Conservation (phyloP, 352 stramenopile genomes). For the Elongisporangium anandrum region DNA sequence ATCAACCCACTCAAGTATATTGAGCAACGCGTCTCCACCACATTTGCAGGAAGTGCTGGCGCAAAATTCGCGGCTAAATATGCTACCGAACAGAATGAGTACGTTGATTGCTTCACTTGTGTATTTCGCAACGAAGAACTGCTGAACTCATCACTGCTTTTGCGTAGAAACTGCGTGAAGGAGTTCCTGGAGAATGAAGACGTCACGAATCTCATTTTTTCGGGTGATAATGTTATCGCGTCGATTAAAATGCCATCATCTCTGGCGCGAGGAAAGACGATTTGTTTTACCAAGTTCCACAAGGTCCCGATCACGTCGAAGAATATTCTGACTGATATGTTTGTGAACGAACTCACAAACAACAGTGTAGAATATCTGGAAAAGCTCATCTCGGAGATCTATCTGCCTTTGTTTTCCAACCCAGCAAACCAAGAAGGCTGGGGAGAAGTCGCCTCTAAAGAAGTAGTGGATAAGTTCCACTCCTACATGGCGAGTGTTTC, state of each 20-base stretch:
- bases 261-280: conserved; percentile 85
- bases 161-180: conserved; percentile 65
- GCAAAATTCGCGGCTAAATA: conserved; percentile 83
- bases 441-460: conserved; percentile 95
- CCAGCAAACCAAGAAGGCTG: conserved; percentile 93
- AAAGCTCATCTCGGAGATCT: conserved; percentile 92
- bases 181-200: conserved; percentile 89
- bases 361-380: conserved; percentile 95
- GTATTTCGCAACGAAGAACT: not conserved
- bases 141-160: not conserved
- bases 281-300: conserved; percentile 91
- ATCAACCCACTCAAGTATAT: conserved; percentile 78
- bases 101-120: conserved; percentile 8
- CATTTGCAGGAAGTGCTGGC: conserved; percentile 50
- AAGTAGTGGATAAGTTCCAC: conserved; percentile 97
- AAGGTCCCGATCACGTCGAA: conserved; percentile 71
- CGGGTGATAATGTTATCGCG: conserved; percentile 81
- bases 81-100: conserved; percentile 78
- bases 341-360: conserved; percentile 81
- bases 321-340: conserved; percentile 86
- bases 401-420: conserved; percentile 95
- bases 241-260: conserved; percentile 85
- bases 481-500: conserved; percentile 94
- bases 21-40: conserved; percentile 71
- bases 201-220: conserved; percentile 86